A percentile compares a stretch with the other conserved stretches of the same genome.
Evolutionary conservation across 139 green algal genomes (phyloP).

Genomic region (Gonium pectorale): DNA sequence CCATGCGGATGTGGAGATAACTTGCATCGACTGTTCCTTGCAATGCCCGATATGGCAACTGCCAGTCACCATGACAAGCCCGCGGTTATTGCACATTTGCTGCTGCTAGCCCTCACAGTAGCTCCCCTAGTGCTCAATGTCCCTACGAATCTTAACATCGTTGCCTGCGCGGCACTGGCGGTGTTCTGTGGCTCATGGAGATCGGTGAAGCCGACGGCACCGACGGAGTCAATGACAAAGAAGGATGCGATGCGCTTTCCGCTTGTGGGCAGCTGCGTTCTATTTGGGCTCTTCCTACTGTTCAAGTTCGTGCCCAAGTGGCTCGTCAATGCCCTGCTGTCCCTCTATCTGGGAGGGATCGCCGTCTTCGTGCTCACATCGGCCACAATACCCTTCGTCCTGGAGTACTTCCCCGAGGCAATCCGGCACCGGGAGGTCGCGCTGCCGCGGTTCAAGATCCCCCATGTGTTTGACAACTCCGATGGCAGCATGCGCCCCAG

Average conservation of each 20-base stretch:
- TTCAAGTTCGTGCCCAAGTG: slow-evolving; percentile 97
- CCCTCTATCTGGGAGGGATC: slow-evolving; percentile 93
- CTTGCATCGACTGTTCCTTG: too few relatives aligned
- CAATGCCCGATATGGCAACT: too few relatives aligned
- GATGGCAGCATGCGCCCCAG: slow-evolving; percentile 50
- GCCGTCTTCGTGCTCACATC: slow-evolving; percentile 83
- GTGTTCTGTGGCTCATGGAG: slow-evolving; percentile 89
- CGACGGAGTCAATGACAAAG: slow-evolving; percentile 87
- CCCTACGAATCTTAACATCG: slow-evolving; percentile 85
- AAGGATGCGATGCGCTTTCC: slow-evolving; percentile 96
- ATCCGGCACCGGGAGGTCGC: slow-evolving; percentile 47
- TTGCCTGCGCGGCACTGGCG: slow-evolving; percentile 82
- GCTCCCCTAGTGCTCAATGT: slow-evolving; percentile 67
- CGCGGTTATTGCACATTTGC: slow-evolving; percentile 52
- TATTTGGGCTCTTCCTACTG: slow-evolving; percentile 93
- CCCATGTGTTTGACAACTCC: slow-evolving; percentile 53
- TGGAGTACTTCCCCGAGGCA: slow-evolving; percentile 58
- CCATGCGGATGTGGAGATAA: too few relatives aligned
- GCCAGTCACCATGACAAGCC: too few relatives aligned
- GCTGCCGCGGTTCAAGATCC: slow-evolving; percentile 50
- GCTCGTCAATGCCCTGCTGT: slow-evolving; percentile 81
- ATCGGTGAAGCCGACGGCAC: slow-evolving; percentile 80
- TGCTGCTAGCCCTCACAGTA: slow-evolving; percentile 50
- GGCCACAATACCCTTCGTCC: slow-evolving; percentile 72
- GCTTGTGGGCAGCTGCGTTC: slow-evolving; percentile 92